These are phyloP conservation scores for Agarophyton chilense DNA, from an alignment of 23 red algal species.

Conservation along the genomic window DNA sequence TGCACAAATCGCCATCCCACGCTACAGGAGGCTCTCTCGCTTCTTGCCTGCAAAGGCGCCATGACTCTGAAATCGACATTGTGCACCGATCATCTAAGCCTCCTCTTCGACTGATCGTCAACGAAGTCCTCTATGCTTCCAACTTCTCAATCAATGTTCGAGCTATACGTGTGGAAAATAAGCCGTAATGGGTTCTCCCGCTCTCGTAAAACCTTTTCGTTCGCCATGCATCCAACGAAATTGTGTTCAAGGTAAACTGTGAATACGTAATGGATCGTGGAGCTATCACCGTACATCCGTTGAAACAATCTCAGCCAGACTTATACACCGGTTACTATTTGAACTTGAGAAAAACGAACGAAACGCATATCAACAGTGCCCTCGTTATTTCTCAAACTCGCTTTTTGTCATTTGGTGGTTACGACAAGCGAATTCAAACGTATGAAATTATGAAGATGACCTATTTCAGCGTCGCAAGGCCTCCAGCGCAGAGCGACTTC, in stretches of 20 bases:
- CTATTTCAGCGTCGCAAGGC: conserved; percentile 56
- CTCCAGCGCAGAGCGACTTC: conserved; percentile 17
- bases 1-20: conserved; percentile 62
- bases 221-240: conserved; percentile 28
- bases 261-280: conserved; percentile 45
- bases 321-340: conserved; percentile 67
- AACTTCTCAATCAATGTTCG: conserved; percentile 4
- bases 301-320: not conserved
- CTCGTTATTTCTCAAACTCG: conserved; percentile 35
- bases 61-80: conserved; percentile 51
- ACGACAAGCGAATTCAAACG: conserved; percentile 80
- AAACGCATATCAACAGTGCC: conserved; percentile 73
- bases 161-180: conserved; percentile 70
- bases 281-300: conserved; percentile 31
- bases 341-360: conserved; percentile 64
- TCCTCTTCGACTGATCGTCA: conserved; percentile 29
- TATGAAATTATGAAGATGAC: conserved; percentile 80
- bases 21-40: conserved; percentile 36
- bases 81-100: conserved; percentile 78
- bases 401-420: conserved; percentile 67
- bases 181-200: conserved; percentile 74
- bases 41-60: conserved; percentile 47
- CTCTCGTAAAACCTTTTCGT: conserved; percentile 80
- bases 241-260: conserved; percentile 74
- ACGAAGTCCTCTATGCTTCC: not conserved